Conservation (phyloP, 2,329 filamentous ascomycete species). For the Pyrenochaeta sp. region DNA sequence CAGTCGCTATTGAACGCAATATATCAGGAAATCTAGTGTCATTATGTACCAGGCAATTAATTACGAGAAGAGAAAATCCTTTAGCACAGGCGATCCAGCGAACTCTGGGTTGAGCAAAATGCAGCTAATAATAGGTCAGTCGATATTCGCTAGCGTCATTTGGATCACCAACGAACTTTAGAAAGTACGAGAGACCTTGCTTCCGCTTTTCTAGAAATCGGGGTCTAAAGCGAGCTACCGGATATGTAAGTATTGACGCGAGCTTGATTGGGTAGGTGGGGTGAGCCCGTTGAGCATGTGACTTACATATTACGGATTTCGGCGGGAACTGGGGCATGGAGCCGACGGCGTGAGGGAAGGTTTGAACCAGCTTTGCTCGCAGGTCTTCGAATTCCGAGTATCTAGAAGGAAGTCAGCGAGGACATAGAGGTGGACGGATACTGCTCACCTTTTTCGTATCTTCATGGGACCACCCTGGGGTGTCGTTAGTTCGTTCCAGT, state of each 20-base stretch:
- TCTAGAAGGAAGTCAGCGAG: slow-evolving; percentile 53
- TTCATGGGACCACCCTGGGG: slow-evolving; percentile 64
- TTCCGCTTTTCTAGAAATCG: slow-evolving; percentile 86
- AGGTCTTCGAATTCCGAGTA: slow-evolving; percentile 96
- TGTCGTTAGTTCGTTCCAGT: slow-evolving; percentile 17
- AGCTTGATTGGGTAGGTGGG: slow-evolving; percentile 27
- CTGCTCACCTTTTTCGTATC: slow-evolving; percentile 64
- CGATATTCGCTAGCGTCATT: slow-evolving; percentile 33
- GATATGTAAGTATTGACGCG: slow-evolving; percentile 23
- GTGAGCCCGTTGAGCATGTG: slow-evolving; percentile 14
- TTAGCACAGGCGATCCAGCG: slow-evolving; percentile 86
- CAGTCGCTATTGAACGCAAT: background rate
- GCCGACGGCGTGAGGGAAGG: slow-evolving; percentile 83
- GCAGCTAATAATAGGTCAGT: slow-evolving; percentile 66
- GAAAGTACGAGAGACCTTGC: slow-evolving; percentile 85
- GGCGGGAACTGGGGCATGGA: slow-evolving; percentile 91
- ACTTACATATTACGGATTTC: slow-evolving; percentile 86
- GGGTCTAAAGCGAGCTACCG: slow-evolving; percentile 72
- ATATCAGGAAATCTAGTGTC: background rate
- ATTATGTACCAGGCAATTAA: slow-evolving; percentile 1
- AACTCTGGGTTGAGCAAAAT: slow-evolving; percentile 94
- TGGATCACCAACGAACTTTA: slow-evolving; percentile 72
- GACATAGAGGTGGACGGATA: background rate
- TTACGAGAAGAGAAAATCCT: slow-evolving; percentile 81
- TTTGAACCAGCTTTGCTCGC: slow-evolving; percentile 73